phyloP scores from a whole-genome alignment of 1,284 basidiomycete genomes.

The Rhodotorula sp. region DNA sequence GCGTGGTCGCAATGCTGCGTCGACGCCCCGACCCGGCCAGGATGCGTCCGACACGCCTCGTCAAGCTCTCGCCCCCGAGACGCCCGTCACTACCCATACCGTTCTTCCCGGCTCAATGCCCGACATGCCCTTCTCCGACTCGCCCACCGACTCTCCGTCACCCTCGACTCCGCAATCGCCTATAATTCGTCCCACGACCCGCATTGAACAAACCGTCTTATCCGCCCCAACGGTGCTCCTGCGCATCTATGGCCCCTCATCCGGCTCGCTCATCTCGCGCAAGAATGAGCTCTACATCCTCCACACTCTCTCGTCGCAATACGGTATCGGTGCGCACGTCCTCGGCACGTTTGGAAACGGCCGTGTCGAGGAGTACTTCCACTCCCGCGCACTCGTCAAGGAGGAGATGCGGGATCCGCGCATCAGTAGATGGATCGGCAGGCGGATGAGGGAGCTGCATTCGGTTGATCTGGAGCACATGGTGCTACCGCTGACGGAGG shows the following conservation, averaged over 20 bases:
- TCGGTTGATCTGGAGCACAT: constrained; percentile 76
- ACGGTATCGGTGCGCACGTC: constrained; percentile 82
- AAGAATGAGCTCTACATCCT: constrained; percentile 78
- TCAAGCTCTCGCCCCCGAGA: no score
- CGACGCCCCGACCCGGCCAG: constrained; percentile 24
- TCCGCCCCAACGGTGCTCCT: constrained; percentile 69
- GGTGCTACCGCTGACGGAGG: constrained; percentile 50
- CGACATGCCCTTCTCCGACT: constrained; percentile 3
- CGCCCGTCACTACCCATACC: no score
- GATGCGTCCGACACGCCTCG: no score
- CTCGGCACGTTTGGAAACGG: constrained; percentile 93
- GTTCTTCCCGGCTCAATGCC: constrained; percentile 5
- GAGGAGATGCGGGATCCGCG: constrained; percentile 70
- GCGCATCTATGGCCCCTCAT: constrained; percentile 84
- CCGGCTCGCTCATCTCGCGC: constrained; percentile 78
- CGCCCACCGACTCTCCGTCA: constrained; percentile 2
- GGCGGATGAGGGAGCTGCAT: constrained; percentile 89
- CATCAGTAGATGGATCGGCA: constrained; percentile 77
- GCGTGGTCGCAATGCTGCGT: constrained; percentile 11
- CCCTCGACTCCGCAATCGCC: neutral
- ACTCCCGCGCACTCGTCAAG: constrained; percentile 73
- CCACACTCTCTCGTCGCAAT: constrained; percentile 78
- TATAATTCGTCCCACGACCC: neutral
- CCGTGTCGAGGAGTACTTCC: constrained; percentile 87
- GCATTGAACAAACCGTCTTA: constrained; percentile 13